Percentiles rank a stretch among this genome's conserved stretches.
phyloP scores from a whole-genome alignment of 2,329 filamentous ascomycete species.

The Fusarium sulawesiense region DNA sequence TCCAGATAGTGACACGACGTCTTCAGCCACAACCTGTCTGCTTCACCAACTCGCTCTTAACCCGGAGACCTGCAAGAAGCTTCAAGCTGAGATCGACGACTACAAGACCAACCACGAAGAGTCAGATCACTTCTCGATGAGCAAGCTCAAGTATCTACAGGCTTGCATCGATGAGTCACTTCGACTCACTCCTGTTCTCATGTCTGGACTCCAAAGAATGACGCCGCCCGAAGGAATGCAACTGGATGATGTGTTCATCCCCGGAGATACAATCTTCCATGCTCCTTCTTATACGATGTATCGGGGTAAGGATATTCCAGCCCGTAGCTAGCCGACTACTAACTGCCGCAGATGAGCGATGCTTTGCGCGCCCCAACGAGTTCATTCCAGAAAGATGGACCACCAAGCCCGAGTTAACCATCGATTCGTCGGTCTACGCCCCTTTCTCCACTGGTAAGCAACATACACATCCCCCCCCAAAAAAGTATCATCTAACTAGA shows the following conservation, averaged over 20 bases:
- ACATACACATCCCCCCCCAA: rapidly evolving
- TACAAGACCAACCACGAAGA: not conserved
- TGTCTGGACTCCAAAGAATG: slow-evolving; percentile 13
- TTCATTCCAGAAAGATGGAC: slow-evolving; percentile 38
- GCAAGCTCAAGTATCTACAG: slow-evolving; percentile 26
- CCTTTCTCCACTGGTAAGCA: slow-evolving; percentile 26
- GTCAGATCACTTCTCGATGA: not conserved
- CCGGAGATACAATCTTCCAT: slow-evolving; percentile 3
- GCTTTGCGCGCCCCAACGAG: slow-evolving; percentile 21
- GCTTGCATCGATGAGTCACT: slow-evolving; percentile 37
- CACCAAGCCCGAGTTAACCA: slow-evolving; percentile 13
- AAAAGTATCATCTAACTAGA: not conserved
- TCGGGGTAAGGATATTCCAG: slow-evolving; percentile 3
- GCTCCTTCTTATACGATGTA: slow-evolving; percentile 16
- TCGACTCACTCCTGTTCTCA: slow-evolving; percentile 27
- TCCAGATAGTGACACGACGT: slow-evolving; percentile 27
- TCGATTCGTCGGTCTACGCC: slow-evolving; percentile 13
- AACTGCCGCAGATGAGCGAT: slow-evolving; percentile 3
- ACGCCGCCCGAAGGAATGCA: slow-evolving; percentile 12
- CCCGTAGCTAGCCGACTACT: not conserved
- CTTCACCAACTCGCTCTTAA: slow-evolving; percentile 8
- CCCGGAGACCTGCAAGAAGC: not conserved
- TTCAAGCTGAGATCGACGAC: slow-evolving; percentile 22
- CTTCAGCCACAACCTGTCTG: slow-evolving; percentile 14
- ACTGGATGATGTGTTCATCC: slow-evolving; percentile 11